Conservation (phyloP, 768 basidiomycete genomes). For the Termitomyces sp. region DNA sequence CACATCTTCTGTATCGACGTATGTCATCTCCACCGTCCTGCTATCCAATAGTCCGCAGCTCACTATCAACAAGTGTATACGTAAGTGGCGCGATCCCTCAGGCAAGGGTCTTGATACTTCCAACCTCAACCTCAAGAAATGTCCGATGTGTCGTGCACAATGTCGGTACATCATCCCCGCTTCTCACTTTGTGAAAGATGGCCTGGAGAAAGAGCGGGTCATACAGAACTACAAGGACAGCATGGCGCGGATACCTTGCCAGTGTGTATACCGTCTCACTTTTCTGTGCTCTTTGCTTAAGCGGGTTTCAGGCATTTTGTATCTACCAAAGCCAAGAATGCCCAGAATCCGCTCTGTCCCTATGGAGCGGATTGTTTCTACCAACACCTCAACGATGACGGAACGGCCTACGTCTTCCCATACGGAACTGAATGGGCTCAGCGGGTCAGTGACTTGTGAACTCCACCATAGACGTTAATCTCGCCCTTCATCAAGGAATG, state of each 20-base stretch:
- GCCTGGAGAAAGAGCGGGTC: constrained; percentile 43
- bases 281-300: neutral
- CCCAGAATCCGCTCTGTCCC: constrained; percentile 55
- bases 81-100: constrained; percentile 66
- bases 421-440: constrained; percentile 52
- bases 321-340: constrained; percentile 34
- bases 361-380: constrained; percentile 84
- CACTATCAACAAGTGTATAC: constrained; percentile 54
- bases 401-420: constrained; percentile 50
- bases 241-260: constrained; percentile 68
- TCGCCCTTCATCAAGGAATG: neutral
- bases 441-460: constrained; percentile 30
- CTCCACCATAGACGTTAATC: neutral
- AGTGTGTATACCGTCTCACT: constrained; percentile 30
- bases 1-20: constrained; percentile 77
- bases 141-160: constrained; percentile 68
- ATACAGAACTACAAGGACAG: constrained; percentile 64
- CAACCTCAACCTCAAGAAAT: constrained; percentile 65
- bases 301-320: constrained; percentile 51
- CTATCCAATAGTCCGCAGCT: neutral
- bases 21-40: constrained; percentile 14
- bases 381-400: constrained; percentile 62
- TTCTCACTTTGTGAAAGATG: constrained; percentile 56
- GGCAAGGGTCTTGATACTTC: constrained; percentile 47
- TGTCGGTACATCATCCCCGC: constrained; percentile 73